These are phyloP conservation scores for Neurospora tetrasperma DNA, from an alignment of 495 filamentous ascomycete genomes.

Conservation along the genomic window DNA sequence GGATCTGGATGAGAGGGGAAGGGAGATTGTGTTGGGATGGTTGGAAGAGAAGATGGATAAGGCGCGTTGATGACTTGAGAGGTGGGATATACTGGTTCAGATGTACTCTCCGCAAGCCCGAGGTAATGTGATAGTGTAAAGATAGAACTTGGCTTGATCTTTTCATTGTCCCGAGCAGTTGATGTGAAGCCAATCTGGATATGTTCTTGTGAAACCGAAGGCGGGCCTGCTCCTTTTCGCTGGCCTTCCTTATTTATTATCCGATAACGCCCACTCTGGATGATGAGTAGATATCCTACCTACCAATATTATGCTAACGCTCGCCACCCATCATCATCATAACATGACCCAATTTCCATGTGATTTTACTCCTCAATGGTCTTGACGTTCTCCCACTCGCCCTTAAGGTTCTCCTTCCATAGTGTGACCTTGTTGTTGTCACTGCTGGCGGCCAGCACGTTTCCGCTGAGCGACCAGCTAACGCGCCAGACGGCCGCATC, in stretches of 20 bases:
- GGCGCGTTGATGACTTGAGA: background rate
- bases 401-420: slow-evolving; percentile 74
- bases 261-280: background rate
- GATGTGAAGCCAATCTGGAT: background rate
- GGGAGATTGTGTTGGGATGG: slow-evolving; percentile 17
- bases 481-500: slow-evolving; percentile 89
- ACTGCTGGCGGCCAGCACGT: slow-evolving; percentile 85
- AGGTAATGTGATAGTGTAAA: background rate
- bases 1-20: slow-evolving; percentile 8
- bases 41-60: slow-evolving; percentile 15
- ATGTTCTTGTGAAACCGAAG: background rate
- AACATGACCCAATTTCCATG: background rate
- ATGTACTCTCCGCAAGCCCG: background rate
- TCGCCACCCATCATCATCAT: background rate
- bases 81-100: background rate
- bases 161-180: background rate
- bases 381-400: slow-evolving; percentile 90
- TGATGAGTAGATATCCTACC: background rate
- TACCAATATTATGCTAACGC: background rate
- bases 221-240: background rate
- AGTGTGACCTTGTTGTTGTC: slow-evolving; percentile 94
- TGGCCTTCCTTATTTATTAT: background rate
- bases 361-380: slow-evolving; percentile 76
- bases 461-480: slow-evolving; percentile 95
- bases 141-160: background rate